Percentiles rank a stretch among this genome's conserved stretches.
Evolutionary conservation across 106 monocot species (phyloP).

Genomic region (Agapanthus africanus): DNA sequence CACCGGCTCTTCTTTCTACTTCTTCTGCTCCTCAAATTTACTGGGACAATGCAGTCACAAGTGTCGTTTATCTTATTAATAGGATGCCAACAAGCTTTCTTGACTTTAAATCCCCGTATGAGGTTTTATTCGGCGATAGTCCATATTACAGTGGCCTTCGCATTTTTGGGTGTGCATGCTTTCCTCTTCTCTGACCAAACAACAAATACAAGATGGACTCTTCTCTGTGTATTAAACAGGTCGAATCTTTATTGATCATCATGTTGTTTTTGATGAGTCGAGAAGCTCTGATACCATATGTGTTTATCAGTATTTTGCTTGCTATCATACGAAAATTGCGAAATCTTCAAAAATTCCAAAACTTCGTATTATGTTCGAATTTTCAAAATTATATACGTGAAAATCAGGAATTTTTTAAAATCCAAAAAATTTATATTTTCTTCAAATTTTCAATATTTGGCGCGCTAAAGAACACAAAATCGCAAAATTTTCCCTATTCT

Average conservation of each 20-base stretch:
- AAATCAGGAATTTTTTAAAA: no score
- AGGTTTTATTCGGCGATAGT: background rate
- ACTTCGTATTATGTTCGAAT: no score
- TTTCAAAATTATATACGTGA: no score
- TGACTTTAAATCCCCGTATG: background rate
- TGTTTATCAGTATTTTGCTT: no score
- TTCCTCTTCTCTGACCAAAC: background rate
- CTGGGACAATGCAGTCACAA: background rate
- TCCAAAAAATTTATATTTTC: no score
- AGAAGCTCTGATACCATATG: no score
- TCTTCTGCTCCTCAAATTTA: background rate
- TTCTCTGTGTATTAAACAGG: background rate
- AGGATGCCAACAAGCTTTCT: background rate
- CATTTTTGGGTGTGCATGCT: background rate
- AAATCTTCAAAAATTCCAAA: no score
- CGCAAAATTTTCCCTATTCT: no score
- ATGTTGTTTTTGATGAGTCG: slow-evolving; percentile 1
- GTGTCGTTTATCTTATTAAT: background rate
- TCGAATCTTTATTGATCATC: background rate
- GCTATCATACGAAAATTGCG: no score
- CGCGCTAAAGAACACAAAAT: no score
- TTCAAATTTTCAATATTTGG: no score
- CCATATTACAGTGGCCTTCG: background rate
- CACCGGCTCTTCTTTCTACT: background rate
- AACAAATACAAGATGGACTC: background rate